phyloP scores from a whole-genome alignment of 2,329 filamentous ascomycete genomes.

The Cordyceps cicadae region DNA sequence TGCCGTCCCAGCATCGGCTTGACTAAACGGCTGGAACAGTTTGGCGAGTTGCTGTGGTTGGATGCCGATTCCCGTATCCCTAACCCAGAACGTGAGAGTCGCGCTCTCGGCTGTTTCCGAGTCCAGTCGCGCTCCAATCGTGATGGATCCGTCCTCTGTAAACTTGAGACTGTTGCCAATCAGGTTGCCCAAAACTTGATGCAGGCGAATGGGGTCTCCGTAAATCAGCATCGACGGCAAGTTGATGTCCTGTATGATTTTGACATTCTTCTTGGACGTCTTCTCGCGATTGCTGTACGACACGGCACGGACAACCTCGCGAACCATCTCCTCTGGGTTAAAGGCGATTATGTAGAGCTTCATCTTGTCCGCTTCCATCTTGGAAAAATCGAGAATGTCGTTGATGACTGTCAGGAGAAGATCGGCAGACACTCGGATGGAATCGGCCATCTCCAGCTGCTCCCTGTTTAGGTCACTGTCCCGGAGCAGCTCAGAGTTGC shows the following conservation, averaged over 20 bases:
- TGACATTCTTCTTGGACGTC: conserved; percentile 53
- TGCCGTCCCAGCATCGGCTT: conserved; percentile 84
- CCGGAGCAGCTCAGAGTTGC: conserved; percentile 74
- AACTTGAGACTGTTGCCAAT: conserved; percentile 94
- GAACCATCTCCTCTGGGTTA: conserved; percentile 58
- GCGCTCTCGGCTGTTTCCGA: conserved; percentile 62
- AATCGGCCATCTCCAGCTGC: conserved; percentile 78
- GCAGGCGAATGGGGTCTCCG: conserved; percentile 57
- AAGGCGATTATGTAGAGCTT: conserved; percentile 68
- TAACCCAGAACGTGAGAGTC: conserved; percentile 74
- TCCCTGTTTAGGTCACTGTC: conserved; percentile 69
- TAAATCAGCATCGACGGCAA: conserved; percentile 65
- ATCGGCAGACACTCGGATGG: conserved; percentile 78
- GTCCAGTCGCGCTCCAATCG: conserved; percentile 67
- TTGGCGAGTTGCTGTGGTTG: conserved; percentile 72
- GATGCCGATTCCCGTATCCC: conserved; percentile 88
- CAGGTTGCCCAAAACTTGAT: conserved; percentile 69
- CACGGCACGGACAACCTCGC: conserved; percentile 56
- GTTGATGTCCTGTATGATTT: conserved; percentile 62
- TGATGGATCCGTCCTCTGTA: conserved; percentile 77
- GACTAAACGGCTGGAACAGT: conserved; percentile 85
- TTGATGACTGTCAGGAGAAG: conserved; percentile 88
- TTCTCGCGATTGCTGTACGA: conserved; percentile 59
- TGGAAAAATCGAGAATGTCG: conserved; percentile 91
- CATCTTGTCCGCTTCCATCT: conserved; percentile 83